Evolutionary conservation across 2,329 filamentous ascomycete species (phyloP), one percentile per base, ranked within the genome.

Genomic region (Sporothrix globosa): DNA sequence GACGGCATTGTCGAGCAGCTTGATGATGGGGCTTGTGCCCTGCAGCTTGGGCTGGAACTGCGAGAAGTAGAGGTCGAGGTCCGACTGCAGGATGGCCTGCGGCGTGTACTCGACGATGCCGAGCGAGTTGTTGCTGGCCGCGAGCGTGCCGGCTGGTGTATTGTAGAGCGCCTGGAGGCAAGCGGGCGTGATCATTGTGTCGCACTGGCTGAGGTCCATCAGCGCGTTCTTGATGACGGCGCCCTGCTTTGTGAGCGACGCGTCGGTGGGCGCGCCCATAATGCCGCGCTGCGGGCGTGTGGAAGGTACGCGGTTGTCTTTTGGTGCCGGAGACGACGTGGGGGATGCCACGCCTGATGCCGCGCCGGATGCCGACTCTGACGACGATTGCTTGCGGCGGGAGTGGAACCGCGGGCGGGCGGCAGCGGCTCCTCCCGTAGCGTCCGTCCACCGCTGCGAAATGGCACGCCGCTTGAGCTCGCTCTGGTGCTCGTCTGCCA

Each of bases 31-130:
- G 6, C 80, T 77, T 34, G 79, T 79, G 13, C 81, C 81, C 0
- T 79, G 77, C 46, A 83, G 78, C 27, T 76, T 74, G 0, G 79
- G 79, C 67, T 81, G 77, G 73, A 84, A 84, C 71, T 82, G 78
- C 24, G 77, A 76, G 75, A 84, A 86, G 75, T 82, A 86, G 53
- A 82, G 75, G 73, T 86, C 78, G 17, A 86, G 76, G 74, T 87
- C 85, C 1, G 74, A 74, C 74, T 85, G 83, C 50, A 85, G 78
- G 74, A 86, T 87, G 34, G 84, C 82, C 74, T 87, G 83, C 21
- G 83, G 82, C 21, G 81, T 84, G 73, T 85, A 86, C 74, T 88
- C 85, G 34, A 86, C 84, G 27, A 88, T 83, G 27, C 84, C 85
- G 19, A 85, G 80, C 68, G 81, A 83, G 75, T 87, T 87, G 76